Evolutionary conservation across 139 green algal genomes (phyloP), one percentile per base, ranked within the genome.

Genomic region (Chlamydomonas eustigma): DNA sequence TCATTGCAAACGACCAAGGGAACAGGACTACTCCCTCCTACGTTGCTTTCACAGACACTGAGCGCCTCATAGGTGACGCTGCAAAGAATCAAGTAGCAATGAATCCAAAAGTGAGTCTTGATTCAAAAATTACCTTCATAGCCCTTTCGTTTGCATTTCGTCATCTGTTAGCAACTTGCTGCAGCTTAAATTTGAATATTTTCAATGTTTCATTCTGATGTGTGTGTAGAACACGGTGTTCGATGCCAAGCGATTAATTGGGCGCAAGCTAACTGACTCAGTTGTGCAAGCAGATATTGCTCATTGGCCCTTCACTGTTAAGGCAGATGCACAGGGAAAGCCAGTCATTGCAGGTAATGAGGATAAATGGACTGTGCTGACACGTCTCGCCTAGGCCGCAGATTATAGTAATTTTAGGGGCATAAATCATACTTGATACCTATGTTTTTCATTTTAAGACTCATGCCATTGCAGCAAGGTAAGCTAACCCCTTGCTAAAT

Each of bases 221-320:
- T 31, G 44, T 28, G 44, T 18, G 44, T 25, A 37, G 37, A 97
- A 98, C 90, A 98, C 94, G 24, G 93, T 99, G 6, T 98, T 98
- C 68, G 95, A 99, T 73, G 95, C 95, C 73, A 99, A 99, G 91
- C 89, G 95, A 39, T 84, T 99, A 0, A 99, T 99, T 70, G 95
- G 95, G 31, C 88, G 94, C 71, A 95, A 85, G 80, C 77, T 73
- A 38, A 64, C 58, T 22, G 80, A 85, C 66, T 66, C 71, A 5
- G 78, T 81, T 22, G 87, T 99, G 6, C 92, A 99, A 88, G 73
- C 78, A 8, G 95, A 99, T 80, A 91, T 97, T 35, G 96, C 94
- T 84, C 90, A 96, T 39, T 98, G 89, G 88, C 91, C 95, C 6
- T 99, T 93, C 87, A 89, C 2, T 58, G 44, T 58, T 12, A 58